A percentile compares a stretch with the other conserved stretches of the same genome.
These are phyloP conservation scores for Aspergillus latus DNA, from an alignment of 2,329 filamentous ascomycete genomes.

Conservation along the genomic window DNA sequence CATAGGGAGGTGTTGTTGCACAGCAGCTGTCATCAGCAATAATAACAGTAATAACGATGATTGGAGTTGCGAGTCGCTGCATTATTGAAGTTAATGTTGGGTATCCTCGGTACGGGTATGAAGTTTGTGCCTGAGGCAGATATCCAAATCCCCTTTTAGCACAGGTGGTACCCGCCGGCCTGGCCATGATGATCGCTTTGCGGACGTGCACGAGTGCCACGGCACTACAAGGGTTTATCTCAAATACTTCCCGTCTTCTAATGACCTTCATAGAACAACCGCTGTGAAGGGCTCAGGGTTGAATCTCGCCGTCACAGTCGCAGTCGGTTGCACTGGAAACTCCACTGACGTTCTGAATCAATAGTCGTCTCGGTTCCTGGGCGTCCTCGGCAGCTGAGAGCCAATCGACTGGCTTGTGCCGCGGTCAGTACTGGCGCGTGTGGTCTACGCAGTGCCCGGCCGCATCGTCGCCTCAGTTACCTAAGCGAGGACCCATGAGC, in stretches of 20 bases:
- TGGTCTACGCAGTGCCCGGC: too few species aligned
- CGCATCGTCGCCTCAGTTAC: background rate
- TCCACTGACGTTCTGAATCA: constrained; percentile 19
- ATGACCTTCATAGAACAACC: constrained; percentile 24
- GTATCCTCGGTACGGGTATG: background rate
- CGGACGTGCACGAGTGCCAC: background rate
- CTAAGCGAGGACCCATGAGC: background rate
- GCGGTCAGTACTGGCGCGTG: background rate
- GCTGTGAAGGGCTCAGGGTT: constrained; percentile 25
- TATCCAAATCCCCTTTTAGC: background rate
- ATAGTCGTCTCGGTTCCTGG: constrained; percentile 13
- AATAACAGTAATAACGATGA: background rate
- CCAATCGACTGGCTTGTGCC: background rate
- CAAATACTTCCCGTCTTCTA: constrained; percentile 34
- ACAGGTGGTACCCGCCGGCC: background rate
- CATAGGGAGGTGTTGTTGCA: constrained; percentile 12
- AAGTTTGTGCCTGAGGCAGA: background rate
- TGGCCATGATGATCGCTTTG: background rate
- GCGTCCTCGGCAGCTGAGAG: background rate
- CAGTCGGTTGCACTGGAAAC: constrained; percentile 9
- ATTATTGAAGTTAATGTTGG: background rate
- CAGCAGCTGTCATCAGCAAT: background rate
- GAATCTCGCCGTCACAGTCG: background rate
- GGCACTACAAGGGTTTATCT: constrained; percentile 22
- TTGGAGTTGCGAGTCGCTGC: background rate